Evolutionary conservation across 495 filamentous ascomycete species (phyloP).

Genomic region (Amniculicola lignicola): DNA sequence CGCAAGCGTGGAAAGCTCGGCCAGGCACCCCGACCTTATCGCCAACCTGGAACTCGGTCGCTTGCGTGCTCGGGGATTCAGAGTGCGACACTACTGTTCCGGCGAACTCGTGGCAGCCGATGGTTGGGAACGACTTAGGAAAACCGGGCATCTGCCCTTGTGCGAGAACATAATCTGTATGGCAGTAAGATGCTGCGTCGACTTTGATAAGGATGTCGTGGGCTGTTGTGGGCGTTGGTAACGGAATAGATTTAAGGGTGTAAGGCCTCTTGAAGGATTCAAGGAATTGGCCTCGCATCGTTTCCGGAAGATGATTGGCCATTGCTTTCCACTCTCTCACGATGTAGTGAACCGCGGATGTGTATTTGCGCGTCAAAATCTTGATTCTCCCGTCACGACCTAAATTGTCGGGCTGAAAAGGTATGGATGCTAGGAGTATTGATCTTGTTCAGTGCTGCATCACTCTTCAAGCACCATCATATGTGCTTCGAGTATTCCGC

Average conservation of each 20-base stretch:
- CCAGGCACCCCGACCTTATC: conserved; percentile 43
- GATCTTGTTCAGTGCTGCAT: too few relatives aligned
- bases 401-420: too few relatives aligned
- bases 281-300: conserved; percentile 44
- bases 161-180: conserved; percentile 43
- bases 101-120: conserved; percentile 29
- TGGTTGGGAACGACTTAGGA: conserved; percentile 21
- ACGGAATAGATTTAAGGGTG: conserved; percentile 30
- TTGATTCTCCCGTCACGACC: too few relatives aligned
- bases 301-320: conserved; percentile 18
- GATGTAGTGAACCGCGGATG: too few relatives aligned
- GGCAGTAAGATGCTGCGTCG: conserved; percentile 44
- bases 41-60: conserved; percentile 26
- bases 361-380: too few relatives aligned
- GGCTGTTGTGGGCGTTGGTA: conserved; percentile 33
- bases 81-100: conserved; percentile 23
- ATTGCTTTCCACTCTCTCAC: too few relatives aligned
- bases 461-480: too few relatives aligned
- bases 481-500: too few relatives aligned
- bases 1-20: conserved; percentile 43
- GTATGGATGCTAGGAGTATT: too few relatives aligned
- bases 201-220: conserved; percentile 43
- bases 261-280: conserved; percentile 41
- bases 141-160: conserved; percentile 38
- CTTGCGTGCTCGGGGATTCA: conserved; percentile 15